phyloP scores from a whole-genome alignment of 73 alveolate genomes.

The Paraurostyla sp. region DNA sequence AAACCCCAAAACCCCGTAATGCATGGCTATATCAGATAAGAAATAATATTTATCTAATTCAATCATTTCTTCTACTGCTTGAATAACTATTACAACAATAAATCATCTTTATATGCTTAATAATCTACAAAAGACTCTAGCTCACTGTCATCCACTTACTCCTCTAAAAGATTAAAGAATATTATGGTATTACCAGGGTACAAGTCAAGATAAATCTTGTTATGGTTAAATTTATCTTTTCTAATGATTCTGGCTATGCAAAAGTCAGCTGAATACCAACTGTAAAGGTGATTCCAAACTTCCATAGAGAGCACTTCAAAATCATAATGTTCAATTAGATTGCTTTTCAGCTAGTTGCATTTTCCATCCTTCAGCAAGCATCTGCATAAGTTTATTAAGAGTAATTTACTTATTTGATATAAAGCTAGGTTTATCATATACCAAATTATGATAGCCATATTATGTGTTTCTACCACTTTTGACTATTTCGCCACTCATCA shows the following conservation, averaged over 20 bases:
- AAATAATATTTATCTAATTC: too few relatives aligned
- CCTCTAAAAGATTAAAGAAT: neutral
- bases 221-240: conserved; percentile 6
- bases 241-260: conserved; percentile 41
- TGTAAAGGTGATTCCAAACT: conserved; percentile 57
- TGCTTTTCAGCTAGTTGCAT: conserved; percentile 20
- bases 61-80: neutral
- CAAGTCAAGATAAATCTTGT: conserved; percentile 26
- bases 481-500: neutral
- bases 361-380: conserved; percentile 14
- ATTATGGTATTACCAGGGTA: conserved; percentile 46
- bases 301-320: conserved; percentile 42
- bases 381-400: neutral
- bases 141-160: neutral
- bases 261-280: conserved; percentile 67
- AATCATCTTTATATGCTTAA: neutral
- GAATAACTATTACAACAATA: neutral
- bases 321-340: conserved; percentile 51
- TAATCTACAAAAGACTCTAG: neutral
- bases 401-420: conserved; percentile 38
- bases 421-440: conserved; percentile 58
- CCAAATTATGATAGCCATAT: neutral
- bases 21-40: too few relatives aligned
- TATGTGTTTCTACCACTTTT: neutral
- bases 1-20: too few relatives aligned